Evolutionary conservation across 352 stramenopile genomes (phyloP).

Genomic region (Phytophthora litchii): DNA sequence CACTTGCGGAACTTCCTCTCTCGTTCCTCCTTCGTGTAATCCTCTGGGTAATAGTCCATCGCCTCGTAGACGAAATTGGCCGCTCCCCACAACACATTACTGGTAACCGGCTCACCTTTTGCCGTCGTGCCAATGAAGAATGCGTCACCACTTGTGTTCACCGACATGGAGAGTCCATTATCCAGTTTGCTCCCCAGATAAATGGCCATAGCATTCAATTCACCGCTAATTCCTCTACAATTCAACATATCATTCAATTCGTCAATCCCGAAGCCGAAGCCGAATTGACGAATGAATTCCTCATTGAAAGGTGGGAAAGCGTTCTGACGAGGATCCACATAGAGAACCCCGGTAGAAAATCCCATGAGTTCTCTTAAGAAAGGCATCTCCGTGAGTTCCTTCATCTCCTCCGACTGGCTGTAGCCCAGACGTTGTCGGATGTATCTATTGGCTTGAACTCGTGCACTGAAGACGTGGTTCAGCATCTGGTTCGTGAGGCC

Average conservation of each 20-base stretch:
- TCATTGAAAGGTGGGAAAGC: conserved; percentile 7
- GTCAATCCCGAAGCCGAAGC: conserved; percentile 7
- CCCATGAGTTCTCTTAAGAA: conserved; percentile 17
- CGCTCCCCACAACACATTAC: conserved; percentile 25
- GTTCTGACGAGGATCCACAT: conserved; percentile 15
- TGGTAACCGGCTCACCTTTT: conserved; percentile 16
- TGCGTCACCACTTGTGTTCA: conserved; percentile 23
- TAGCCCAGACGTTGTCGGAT: conserved; percentile 15
- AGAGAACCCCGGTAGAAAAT: conserved; percentile 13
- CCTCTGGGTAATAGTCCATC: conserved; percentile 26
- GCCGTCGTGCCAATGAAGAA: conserved; percentile 25
- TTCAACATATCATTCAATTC: conserved; percentile 16
- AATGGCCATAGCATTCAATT: conserved; percentile 25
- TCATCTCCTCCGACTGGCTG: conserved; percentile 12
- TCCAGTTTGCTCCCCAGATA: conserved; percentile 17
- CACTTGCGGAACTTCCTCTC: conserved; percentile 15
- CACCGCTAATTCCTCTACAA: conserved; percentile 10
- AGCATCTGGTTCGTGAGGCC: conserved; percentile 16
- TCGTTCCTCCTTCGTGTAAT: conserved; percentile 13
- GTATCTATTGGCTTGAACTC: conserved; percentile 5
- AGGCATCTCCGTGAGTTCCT: conserved; percentile 23
- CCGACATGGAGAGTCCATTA: conserved; percentile 10
- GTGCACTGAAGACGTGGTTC: conserved; percentile 20
- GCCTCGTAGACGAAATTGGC: conserved; percentile 22
- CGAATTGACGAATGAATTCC: conserved; percentile 12